These are phyloP conservation scores for Aspergillus pseudoglaucus DNA, from an alignment of 2,329 filamentous ascomycete species.

Conservation along the genomic window DNA sequence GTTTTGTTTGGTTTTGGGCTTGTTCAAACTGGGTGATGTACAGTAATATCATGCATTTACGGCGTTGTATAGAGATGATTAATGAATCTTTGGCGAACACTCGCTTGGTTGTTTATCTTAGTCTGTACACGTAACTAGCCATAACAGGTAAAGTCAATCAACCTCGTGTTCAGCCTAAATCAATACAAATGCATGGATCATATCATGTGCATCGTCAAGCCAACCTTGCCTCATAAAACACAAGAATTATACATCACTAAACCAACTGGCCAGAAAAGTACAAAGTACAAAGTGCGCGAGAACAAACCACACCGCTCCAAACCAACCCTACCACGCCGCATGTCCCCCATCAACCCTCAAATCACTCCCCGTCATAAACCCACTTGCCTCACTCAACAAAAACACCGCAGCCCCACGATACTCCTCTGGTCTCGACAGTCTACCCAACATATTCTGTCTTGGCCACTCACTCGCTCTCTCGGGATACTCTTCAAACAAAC, in stretches of 20 bases:
- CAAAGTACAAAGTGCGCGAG: too few species aligned
- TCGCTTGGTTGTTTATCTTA: too few species aligned
- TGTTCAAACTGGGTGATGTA: neutral
- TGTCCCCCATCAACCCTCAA: constrained; percentile 51
- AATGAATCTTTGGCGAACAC: too few species aligned
- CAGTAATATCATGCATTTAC: neutral
- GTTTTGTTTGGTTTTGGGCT: neutral
- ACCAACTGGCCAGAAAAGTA: too few species aligned
- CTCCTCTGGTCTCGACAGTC: constrained; percentile 61
- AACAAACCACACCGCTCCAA: too few species aligned
- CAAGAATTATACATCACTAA: too few species aligned
- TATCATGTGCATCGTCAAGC: too few species aligned
- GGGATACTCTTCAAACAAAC: constrained; percentile 56
- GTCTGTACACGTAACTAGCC: too few species aligned
- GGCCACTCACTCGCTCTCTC: constrained; percentile 76
- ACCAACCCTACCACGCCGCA: constrained; percentile 42
- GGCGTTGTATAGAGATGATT: neutral
- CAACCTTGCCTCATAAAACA: too few species aligned
- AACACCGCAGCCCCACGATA: constrained; percentile 54
- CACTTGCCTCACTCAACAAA: constrained; percentile 44
- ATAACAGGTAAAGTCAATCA: too few species aligned
- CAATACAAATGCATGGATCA: too few species aligned
- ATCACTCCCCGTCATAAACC: constrained; percentile 52
- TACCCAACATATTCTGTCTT: constrained; percentile 75
- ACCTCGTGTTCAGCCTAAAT: too few species aligned